Conservation (phyloP, 129 eudicot genomes). For the Logfia minima region DNA sequence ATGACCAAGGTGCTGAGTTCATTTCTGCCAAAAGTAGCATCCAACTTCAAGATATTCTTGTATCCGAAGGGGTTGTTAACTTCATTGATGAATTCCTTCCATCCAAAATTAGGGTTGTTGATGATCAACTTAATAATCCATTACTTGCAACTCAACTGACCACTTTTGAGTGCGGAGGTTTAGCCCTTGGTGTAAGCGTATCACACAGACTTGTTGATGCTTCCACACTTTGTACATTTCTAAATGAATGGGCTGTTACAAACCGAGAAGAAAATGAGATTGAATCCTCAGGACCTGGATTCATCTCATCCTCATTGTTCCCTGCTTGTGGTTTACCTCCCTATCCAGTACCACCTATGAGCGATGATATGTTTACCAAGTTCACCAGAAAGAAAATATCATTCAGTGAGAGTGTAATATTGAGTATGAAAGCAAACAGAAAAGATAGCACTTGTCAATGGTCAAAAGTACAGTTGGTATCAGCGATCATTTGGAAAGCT, state of each 20-base stretch:
- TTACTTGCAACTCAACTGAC: constrained; percentile 28
- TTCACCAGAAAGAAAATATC: constrained; percentile 7
- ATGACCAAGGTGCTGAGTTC: constrained; percentile 33
- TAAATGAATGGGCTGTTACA: constrained; percentile 20
- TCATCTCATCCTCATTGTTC: constrained; percentile 12
- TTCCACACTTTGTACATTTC: constrained; percentile 11
- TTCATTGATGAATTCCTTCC: constrained; percentile 20
- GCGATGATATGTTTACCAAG: not conserved
- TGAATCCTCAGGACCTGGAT: not conserved
- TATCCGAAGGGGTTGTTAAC: not conserved
- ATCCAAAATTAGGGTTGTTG: not conserved
- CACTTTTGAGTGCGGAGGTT: constrained; percentile 31
- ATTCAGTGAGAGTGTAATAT: constrained; percentile 9
- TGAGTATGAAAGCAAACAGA: constrained; percentile 1
- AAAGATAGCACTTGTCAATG: not conserved
- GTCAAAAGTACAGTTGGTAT: constrained; percentile 27
- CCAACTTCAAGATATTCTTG: constrained; percentile 6
- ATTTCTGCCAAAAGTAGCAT: not conserved
- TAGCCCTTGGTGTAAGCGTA: constrained; percentile 27
- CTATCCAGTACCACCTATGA: not conserved
- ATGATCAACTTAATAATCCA: constrained; percentile 11
- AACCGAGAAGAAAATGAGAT: constrained; percentile 3
- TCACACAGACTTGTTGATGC: constrained; percentile 33
- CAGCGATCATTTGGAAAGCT: constrained; percentile 22
- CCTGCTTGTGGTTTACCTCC: constrained; percentile 12